A percentile compares a stretch with the other conserved stretches of the same genome.
Conservation (phyloP, 2,329 filamentous ascomycete genomes). For the Aaosphaeria arxii region DNA sequence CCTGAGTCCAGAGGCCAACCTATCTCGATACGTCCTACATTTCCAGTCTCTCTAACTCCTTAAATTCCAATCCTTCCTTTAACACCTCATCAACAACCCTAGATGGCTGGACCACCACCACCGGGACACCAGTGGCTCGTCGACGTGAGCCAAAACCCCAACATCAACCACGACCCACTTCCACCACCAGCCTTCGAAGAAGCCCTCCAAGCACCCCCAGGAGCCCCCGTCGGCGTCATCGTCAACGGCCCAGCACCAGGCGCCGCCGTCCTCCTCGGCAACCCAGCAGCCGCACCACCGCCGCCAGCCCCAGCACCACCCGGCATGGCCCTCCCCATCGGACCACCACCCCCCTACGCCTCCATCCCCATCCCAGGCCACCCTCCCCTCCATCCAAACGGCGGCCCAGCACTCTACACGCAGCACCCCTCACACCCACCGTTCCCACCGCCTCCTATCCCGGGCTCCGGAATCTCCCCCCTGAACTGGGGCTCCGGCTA, state of each 20-base stretch:
- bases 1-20: too few relatives aligned
- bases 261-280: neutral
- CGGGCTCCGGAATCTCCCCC: constrained; percentile 6
- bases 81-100: too few relatives aligned
- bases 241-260: constrained; percentile 2
- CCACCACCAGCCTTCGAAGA: constrained; percentile 17
- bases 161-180: constrained; percentile 31
- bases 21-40: too few relatives aligned
- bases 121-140: constrained; percentile 23
- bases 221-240: constrained; percentile 4
- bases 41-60: neutral
- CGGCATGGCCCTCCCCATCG: neutral
- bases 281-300: neutral
- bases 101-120: constrained; percentile 24
- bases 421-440: neutral
- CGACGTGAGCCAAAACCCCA: constrained; percentile 32
- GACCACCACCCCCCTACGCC: neutral
- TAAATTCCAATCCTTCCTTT: neutral
- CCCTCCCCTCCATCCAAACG: neutral
- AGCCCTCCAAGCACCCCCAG: neutral
- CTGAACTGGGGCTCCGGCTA: constrained; percentile 13
- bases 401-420: neutral
- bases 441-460: neutral
- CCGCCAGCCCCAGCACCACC: neutral
- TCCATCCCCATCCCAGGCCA: neutral